Base-by-base conservation (phyloP, 208 protist species). In the Trypanosoma avium region DNA sequence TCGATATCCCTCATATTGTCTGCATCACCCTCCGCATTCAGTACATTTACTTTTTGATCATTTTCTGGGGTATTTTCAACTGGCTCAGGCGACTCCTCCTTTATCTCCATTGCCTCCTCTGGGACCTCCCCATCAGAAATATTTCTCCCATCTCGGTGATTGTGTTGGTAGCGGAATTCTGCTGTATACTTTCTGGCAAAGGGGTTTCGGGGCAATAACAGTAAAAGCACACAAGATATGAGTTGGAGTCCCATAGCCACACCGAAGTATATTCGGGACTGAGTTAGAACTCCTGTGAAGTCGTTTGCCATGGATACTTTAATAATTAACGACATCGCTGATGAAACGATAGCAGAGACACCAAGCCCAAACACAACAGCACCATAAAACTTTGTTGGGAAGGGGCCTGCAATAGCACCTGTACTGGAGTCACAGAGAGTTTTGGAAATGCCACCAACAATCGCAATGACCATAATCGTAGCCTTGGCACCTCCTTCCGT, bases 301-400 rank as follows among this genome's bases (percentile, higher is more conserved):
- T 71, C 61, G 4, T 67, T 68, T 40, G 67, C 59, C 77, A 92
- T 86, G 27, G 80, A 68, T 15, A 67, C 79, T 82, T 92, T 89
- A 49, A 91, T 77, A 46, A 89, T 89, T 56, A 84, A 67, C 66
- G 87, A 84, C 32, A 95, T 59, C 48, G 83, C 38, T 9, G 80
- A 87, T 65, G 87, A 79, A 68, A 88, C 53, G 30, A 92, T 52
- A 13, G 76, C 75, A 12, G 80, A 73, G 22, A 91, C 67, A 9
- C 71, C 74, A 36, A 89, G 60, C 40, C 92, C 92, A 70, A 67
- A 82, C 75, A 92, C 85, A 22, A 74, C 67, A 9, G 73, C 83
- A 55, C 81, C 82, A 62, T 84, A 90, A 63, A 93, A 95, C 64
- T 86, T 84, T 35, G 75, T 78, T 29, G 91, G 91, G 58, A 97